These are phyloP conservation scores for Clavispora fructus DNA, from an alignment of 805 yeast species.

Conservation along the genomic window DNA sequence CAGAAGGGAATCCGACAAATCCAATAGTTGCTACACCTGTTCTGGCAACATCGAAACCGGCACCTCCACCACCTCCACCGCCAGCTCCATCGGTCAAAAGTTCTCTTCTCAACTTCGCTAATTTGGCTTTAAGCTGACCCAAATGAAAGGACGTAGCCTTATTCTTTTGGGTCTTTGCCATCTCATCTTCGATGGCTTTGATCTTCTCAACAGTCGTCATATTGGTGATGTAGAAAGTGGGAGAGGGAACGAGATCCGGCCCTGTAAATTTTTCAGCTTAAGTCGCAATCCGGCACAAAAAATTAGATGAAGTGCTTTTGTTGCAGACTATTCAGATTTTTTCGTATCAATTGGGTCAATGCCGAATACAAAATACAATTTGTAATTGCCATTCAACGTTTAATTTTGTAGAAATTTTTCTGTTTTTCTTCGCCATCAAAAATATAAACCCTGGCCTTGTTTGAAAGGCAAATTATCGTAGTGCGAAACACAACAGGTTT, in stretches of 20 bases:
- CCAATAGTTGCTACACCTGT: slow-evolving; percentile 98
- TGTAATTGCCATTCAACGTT: too few relatives aligned
- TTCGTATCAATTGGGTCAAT: too few relatives aligned
- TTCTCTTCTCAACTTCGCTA: slow-evolving; percentile 93
- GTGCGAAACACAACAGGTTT: not conserved
- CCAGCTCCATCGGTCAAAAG: slow-evolving; percentile 60
- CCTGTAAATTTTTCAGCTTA: not conserved
- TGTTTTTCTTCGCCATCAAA: too few relatives aligned
- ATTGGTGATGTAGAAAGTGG: slow-evolving; percentile 3
- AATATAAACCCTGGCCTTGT: too few relatives aligned
- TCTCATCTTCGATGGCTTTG: slow-evolving; percentile 91
- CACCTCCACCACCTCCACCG: slow-evolving; percentile 85
- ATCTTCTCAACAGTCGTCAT: slow-evolving; percentile 55
- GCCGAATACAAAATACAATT: too few relatives aligned
- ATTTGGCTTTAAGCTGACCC: slow-evolving; percentile 94
- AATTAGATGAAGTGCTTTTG: not conserved
- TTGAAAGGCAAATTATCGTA: not conserved
- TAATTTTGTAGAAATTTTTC: too few relatives aligned
- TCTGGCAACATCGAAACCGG: slow-evolving; percentile 97
- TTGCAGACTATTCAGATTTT: not conserved
- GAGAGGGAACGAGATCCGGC: not conserved
- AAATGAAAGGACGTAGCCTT: slow-evolving; percentile 96
- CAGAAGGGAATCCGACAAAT: slow-evolving; percentile 97
- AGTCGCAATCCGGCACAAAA: not conserved
- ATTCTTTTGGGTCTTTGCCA: slow-evolving; percentile 97